Evolutionary conservation across 2,329 filamentous ascomycete species (phyloP), one percentile per base, ranked within the genome.

Genomic region (Paracorniculantispora psalliotae): DNA sequence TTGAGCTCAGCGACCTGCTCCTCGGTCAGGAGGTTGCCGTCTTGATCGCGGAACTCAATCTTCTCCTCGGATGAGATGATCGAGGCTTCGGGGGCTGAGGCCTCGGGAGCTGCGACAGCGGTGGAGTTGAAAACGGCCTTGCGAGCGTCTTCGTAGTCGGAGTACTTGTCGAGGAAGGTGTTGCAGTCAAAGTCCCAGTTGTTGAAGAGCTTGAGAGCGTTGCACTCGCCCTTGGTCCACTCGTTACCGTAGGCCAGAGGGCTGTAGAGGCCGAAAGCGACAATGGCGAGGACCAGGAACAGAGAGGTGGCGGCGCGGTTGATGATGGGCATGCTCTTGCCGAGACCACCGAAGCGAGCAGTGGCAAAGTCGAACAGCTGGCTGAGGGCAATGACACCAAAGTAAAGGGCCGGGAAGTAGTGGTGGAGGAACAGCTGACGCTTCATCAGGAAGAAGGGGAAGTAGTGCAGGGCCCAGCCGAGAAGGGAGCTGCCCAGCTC

Each of bases 161-260:
- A 64, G 64, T 69, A 64, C 39, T 55, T 86, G 64, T 87, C 87
- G 67, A 88, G 80, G 79, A 99, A 99, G 61, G 84, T 92, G 74
- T 96, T 96, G 83, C 94, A 99, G 74, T 99, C 94, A 83, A 93
- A 99, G 72, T 99, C 94, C 94, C 94, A 99, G 1, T 86, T 88
- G 60, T 82, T 79, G 70, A 97, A 87, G 13, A 99, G 79, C 80
- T 97, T 97, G 62, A 94, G 88, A 59, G 85, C 86, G 66, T 85
- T 87, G 81, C 94, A 99, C 69, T 94, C 88, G 61, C 82, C 78
- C 79, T 91, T 90, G 54, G 93, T 99, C 94, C 94, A 99, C 54
- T 86, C 80, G 71, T 96, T 97, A 62, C 94, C 94, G 69, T 99
- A 99, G 12, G 90, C 87, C 39, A 99, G 81, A 41, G 94, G 94